Evolutionary conservation across 75 land plant genomes (phyloP), one percentile per base, ranked within the genome.

Genomic region (Picea sitchensis): DNA sequence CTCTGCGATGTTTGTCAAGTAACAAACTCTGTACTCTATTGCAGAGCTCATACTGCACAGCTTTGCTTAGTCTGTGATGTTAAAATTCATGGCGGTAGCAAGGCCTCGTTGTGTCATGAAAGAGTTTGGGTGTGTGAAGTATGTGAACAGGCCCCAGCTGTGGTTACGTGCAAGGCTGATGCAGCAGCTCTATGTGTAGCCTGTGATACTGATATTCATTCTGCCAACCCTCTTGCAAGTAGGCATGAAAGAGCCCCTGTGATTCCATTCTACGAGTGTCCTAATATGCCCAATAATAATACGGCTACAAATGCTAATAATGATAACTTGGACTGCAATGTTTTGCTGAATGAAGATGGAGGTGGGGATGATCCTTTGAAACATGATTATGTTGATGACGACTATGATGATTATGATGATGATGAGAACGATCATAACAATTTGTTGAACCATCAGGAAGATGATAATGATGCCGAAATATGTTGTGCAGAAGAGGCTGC

Each of bases 71-170:
- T 44, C 32, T 93, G 96, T 80, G 94, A 93, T 69, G 74, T 73
- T 72, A 88, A 86, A 73, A 81, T 92, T 44, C 94, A 90, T 81
- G 88, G 84, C 47, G 88, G 84, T 54, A 86, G 86, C 86, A 80
- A 80, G 80, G 80, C 87, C 3, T 91, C 91, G 7, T 85, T 86
- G 18, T 84, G 89, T 26, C 95, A 93, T 77, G 94, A 90, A 82
- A 85, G 96, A 2, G 91, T 90, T 32, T 90, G 93, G 92, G 65
- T 94, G 80, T 94, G 96, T 81, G 96, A 94, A 82, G 96, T 92
- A 12, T 93, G 96, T 73, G 96, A 93, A 84, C 87, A 88, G n/a
- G 89, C 92, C 20, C 96, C 96, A 1, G 96, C 94, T 12, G 87
- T 74, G 17, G 92, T 94, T 73, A 94, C 92, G 59, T 94, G 94